Base-by-base conservation (phyloP, 768 basidiomycete species). In the Punctularia strigosozonata region DNA sequence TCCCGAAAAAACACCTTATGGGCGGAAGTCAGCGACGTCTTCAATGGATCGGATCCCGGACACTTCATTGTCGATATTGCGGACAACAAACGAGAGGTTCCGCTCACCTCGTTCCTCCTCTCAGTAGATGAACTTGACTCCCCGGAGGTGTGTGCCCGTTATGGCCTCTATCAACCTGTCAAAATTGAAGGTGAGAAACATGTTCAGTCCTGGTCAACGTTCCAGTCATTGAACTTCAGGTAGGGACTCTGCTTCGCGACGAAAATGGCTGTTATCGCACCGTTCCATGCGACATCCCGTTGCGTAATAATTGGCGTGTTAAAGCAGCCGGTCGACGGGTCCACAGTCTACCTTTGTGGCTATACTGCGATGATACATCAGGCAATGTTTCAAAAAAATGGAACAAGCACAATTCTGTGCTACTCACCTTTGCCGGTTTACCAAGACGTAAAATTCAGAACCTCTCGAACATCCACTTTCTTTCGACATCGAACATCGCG, bases 371-470 rank as follows among this genome's bases (percentile, higher is more conserved):
- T 28, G 53, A 58, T 26, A 55, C 52, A 4, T 58, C 52, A 1
- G 56, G 53, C 0, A 56, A 58, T 25, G 25, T 48, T 0, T 55
- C 48, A 0, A 55, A 56, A 28, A 46, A 50, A 15, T 58, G 55
- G 55, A 56, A 55, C 30, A 50, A 55, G 24, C 53, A 53, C 35
- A 49, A 53, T 37, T 49, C 47, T 3, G 44, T 56, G 22, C 48
- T 53, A 2, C 50, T 56, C 34, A 52, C 53, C 3, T 15, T 44
- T 4, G 53, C 53, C 5, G 53, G 55, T 7, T 41, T 55, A 2
- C 47, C 46, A 1, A 39, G 36, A 5, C 13, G 14, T 6, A 12
- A 31, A 10, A 35, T 37, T 2, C 43, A 48, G 10, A 4, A 31
- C 6, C 39, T 42, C 12, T 43, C 38, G 14, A 50, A 48, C 13